These are phyloP conservation scores for Ricinus communis DNA, from an alignment of 345 rosid species.

Conservation along the genomic window DNA sequence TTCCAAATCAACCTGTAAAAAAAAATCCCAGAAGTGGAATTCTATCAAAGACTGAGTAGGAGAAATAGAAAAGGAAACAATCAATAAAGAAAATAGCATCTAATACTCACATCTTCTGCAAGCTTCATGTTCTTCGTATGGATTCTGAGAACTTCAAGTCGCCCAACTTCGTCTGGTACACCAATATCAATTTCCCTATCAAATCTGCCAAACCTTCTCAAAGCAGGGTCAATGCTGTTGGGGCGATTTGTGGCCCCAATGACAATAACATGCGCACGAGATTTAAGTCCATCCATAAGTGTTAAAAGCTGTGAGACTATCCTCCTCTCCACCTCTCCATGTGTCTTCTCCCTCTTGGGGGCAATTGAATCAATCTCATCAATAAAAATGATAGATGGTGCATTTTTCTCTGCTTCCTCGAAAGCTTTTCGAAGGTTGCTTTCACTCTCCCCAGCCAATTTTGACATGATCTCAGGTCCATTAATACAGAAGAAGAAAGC, in stretches of 20 bases:
- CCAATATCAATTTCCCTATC: conserved; percentile 96
- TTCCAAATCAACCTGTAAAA: conserved; percentile 79
- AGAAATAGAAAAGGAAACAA: neutral
- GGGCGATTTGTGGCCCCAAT: conserved; percentile 99
- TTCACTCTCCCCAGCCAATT: conserved; percentile 98
- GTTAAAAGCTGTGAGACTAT: conserved; percentile 93
- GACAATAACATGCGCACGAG: conserved; percentile 91
- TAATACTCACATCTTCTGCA: conserved; percentile 67
- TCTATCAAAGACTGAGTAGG: neutral
- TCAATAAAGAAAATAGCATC: neutral
- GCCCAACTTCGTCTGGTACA: conserved; percentile 97
- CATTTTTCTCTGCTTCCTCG: conserved; percentile 97
- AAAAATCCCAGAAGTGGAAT: too few species aligned
- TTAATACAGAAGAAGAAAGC: conserved; percentile 95
- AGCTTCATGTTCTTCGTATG: conserved; percentile 99
- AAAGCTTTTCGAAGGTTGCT: conserved; percentile 96
- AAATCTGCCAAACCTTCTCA: conserved; percentile 92
- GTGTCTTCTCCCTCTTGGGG: conserved; percentile 92
- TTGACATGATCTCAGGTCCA: conserved; percentile 98
- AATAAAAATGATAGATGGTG: conserved; percentile 91
- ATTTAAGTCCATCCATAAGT: conserved; percentile 91
- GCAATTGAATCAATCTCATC: conserved; percentile 97
- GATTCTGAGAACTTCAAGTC: conserved; percentile 95
- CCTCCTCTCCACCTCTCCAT: conserved; percentile 97
- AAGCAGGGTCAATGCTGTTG: conserved; percentile 90